Percentiles rank a stretch among this genome's conserved stretches.
phyloP scores from a whole-genome alignment of 139 green algal species.

The Chlamydomonas sphaeroides region DNA sequence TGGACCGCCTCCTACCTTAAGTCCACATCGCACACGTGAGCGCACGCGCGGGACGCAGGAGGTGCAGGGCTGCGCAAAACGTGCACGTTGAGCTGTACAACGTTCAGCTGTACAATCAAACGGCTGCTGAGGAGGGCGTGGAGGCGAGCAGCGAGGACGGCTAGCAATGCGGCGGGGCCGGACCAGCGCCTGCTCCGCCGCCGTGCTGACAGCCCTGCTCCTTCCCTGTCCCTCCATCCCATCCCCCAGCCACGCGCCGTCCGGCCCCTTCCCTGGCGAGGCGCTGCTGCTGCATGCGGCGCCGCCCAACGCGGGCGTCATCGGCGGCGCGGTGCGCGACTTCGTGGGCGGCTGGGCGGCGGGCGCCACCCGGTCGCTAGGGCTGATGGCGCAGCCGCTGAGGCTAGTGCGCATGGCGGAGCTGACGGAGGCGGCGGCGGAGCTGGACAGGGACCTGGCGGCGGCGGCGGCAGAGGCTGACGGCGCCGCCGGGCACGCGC shows the following conservation, averaged over 20 bases:
- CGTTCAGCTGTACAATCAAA: too few relatives aligned
- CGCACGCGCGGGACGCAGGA: neutral
- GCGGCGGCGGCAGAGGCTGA: neutral
- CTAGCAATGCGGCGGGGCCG: too few relatives aligned
- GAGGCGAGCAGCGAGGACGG: too few relatives aligned
- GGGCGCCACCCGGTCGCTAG: conserved; percentile 35
- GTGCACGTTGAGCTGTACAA: too few relatives aligned
- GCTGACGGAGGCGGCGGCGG: neutral
- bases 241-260: conserved; percentile 33
- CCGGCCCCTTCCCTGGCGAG: conserved; percentile 54
- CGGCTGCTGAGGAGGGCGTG: too few relatives aligned
- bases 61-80: too few relatives aligned
- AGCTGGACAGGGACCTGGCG: neutral
- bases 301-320: conserved; percentile 11
- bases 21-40: conserved; percentile 51
- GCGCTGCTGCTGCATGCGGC: conserved; percentile 60
- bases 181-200: too few relatives aligned
- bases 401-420: conserved; percentile 28
- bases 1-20: conserved; percentile 65
- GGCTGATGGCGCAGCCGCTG: conserved; percentile 54
- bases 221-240: neutral
- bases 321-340: conserved; percentile 25
- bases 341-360: conserved; percentile 52
- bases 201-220: too few relatives aligned
- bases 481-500: too few relatives aligned